These are phyloP conservation scores for Naganishia sp. DNA, from an alignment of 1,284 basidiomycete genomes.

Conservation along the genomic window DNA sequence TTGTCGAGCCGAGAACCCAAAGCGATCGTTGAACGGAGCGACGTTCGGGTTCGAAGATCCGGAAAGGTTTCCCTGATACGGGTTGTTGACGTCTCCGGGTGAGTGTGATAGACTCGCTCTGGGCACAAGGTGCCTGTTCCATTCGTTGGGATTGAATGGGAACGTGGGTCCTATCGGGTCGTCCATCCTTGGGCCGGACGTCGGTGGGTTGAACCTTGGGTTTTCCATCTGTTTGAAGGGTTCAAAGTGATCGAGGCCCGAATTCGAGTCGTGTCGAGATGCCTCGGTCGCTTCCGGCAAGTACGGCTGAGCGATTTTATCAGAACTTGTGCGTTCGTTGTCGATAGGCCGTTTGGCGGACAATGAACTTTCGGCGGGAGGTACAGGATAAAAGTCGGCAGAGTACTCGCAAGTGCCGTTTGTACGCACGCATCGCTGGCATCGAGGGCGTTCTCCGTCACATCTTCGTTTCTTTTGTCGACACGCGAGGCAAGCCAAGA, in stretches of 20 bases:
- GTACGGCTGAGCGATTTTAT: too few species aligned
- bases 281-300: not conserved
- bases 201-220: not conserved
- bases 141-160: conserved; percentile 8
- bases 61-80: not conserved
- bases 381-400: conserved; percentile 1
- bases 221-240: not conserved
- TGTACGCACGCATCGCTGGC: conserved; percentile 16
- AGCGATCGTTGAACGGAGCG: not conserved
- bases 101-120: conserved; percentile 3
- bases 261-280: not conserved
- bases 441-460: conserved; percentile 14
- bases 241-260: not conserved
- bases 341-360: not conserved
- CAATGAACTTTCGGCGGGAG: not conserved
- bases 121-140: not conserved
- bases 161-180: not conserved
- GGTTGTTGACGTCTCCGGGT: not conserved
- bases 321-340: not conserved
- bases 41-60: not conserved
- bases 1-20: not conserved
- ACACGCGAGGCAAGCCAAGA: conserved; percentile 18
- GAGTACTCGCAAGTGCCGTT: conserved; percentile 11
- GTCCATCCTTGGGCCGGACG: conserved; percentile 1
- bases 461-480: conserved; percentile 21